Evolutionary conservation across 2,329 filamentous ascomycete genomes (phyloP).

Genomic region (Hymenoscyphus scutula): DNA sequence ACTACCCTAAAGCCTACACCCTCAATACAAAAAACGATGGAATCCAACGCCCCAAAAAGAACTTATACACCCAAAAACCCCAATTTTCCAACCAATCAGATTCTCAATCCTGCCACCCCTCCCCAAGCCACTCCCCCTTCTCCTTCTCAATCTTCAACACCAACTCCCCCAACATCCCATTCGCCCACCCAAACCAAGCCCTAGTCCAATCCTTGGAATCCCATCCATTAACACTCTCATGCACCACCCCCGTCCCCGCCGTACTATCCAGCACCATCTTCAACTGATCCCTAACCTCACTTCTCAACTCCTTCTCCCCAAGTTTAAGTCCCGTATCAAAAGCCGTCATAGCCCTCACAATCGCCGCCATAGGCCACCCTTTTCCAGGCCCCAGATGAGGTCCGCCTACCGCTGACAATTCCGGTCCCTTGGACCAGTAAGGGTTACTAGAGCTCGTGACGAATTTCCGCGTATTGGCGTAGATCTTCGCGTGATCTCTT

Average conservation of each 20-base stretch:
- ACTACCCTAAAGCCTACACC: not conserved
- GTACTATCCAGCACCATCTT: constrained; percentile 28
- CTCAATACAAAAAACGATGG: not conserved
- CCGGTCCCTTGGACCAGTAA: constrained; percentile 57
- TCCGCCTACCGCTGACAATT: constrained; percentile 68
- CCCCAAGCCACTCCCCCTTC: constrained; percentile 21
- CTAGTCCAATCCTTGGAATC: constrained; percentile 39
- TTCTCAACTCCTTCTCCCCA: constrained; percentile 19
- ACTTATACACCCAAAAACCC: not conserved
- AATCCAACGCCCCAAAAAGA: not conserved
- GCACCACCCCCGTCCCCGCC: constrained; percentile 41
- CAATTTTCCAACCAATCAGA: not conserved
- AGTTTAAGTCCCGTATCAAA: constrained; percentile 25
- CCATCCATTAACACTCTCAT: constrained; percentile 45
- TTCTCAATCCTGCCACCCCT: constrained; percentile 24
- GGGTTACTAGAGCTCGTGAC: constrained; percentile 75
- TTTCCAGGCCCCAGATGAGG: constrained; percentile 59
- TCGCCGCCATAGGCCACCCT: constrained; percentile 56
- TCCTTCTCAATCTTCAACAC: constrained; percentile 27
- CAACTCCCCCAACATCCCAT: constrained; percentile 76
- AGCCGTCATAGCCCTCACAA: constrained; percentile 50
- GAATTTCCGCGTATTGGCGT: constrained; percentile 77
- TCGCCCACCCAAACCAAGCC: constrained; percentile 73
- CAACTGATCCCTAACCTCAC: constrained; percentile 34
- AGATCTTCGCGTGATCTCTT: constrained; percentile 57